Evolutionary conservation across 1,139 yeast genomes (phyloP).

Genomic region (Hemisphaericaspora subhashii): DNA sequence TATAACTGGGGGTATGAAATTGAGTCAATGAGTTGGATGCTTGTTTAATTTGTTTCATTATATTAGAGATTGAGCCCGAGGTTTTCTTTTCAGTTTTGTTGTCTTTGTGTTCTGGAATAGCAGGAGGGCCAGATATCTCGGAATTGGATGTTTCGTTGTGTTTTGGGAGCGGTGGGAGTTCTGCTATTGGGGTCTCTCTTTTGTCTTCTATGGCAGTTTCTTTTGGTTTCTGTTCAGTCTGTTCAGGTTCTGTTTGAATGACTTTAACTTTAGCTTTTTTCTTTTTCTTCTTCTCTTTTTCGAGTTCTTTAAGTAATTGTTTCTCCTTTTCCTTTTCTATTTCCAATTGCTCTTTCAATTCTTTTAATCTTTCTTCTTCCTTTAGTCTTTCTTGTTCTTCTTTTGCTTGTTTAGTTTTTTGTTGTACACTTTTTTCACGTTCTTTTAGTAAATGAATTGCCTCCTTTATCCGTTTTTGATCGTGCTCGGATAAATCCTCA

Average conservation of each 20-base stretch:
- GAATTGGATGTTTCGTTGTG: background rate
- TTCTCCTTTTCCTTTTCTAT: background rate
- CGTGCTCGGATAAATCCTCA: background rate
- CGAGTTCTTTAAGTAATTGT: background rate
- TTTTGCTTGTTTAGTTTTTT: background rate
- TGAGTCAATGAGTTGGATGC: slow-evolving; percentile 1
- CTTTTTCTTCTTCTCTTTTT: background rate
- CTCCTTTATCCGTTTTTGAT: background rate
- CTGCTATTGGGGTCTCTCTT: background rate
- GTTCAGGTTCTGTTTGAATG: background rate
- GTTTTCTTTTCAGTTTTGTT: slow-evolving; percentile 1
- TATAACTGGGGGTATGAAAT: slow-evolving; percentile 35
- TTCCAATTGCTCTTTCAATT: background rate
- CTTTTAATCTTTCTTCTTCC: background rate
- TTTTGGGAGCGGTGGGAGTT: slow-evolving; percentile 5
- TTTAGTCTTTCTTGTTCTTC: background rate
- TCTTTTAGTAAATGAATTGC: background rate
- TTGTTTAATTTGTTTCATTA: slow-evolving; percentile 7
- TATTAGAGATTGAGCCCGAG: too few species aligned
- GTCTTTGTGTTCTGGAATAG: background rate
- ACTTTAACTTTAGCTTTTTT: background rate
- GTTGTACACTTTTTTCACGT: background rate
- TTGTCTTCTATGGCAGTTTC: background rate
- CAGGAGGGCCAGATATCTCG: background rate
- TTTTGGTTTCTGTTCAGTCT: background rate